Percentiles rank a stretch among this genome's conserved stretches.
Conservation (phyloP, 108 stramenopile species). For the Epipyxis sp. region DNA sequence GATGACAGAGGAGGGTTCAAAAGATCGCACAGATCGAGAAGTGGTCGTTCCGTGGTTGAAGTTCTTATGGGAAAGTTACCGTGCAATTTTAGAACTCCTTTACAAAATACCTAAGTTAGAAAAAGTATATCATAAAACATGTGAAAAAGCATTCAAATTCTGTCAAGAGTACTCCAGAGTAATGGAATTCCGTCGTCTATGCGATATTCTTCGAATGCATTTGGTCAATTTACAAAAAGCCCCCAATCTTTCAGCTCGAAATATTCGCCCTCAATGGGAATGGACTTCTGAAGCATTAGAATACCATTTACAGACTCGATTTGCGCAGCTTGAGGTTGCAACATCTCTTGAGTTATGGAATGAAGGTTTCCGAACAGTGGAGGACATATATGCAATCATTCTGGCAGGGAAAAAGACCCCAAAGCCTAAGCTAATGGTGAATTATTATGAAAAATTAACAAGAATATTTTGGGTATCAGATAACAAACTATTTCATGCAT, state of each 20-base stretch:
- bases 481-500: conserved; percentile 95
- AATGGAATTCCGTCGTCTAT: conserved; percentile 86
- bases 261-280: conserved; percentile 63
- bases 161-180: conserved; percentile 78
- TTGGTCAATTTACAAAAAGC: conserved; percentile 77
- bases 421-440: conserved; percentile 88
- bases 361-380: conserved; percentile 95
- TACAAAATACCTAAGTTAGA: conserved; percentile 86
- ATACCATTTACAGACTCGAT: conserved; percentile 88
- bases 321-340: conserved; percentile 89
- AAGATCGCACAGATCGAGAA: conserved; percentile 78
- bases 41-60: conserved; percentile 87
- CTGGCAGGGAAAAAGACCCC: conserved; percentile 79
- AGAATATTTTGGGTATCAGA: conserved; percentile 93
- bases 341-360: conserved; percentile 87
- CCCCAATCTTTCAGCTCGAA: background rate
- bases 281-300: conserved; percentile 87
- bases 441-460: conserved; percentile 94
- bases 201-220: conserved; percentile 90
- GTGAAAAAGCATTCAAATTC: conserved; percentile 73
- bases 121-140: conserved; percentile 81
- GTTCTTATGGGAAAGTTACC: conserved; percentile 96
- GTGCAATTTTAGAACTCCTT: conserved; percentile 89
- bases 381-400: conserved; percentile 83
- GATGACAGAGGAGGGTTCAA: conserved; percentile 84